Base-by-base conservation (phyloP, 805 yeast genomes). In the Candida multigemmis region DNA sequence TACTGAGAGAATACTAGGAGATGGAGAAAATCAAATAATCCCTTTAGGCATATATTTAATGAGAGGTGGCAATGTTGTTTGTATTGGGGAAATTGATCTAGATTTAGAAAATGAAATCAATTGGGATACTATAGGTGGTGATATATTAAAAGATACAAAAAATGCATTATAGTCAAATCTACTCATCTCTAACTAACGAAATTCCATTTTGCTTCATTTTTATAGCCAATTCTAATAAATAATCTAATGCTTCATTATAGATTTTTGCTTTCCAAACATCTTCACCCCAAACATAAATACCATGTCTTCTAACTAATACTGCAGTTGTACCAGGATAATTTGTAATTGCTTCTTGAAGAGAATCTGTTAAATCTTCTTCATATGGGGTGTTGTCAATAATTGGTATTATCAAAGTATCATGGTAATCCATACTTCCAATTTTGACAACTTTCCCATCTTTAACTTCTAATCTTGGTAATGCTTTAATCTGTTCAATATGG, bases 221-320 rank as follows among this genome's bases (percentile, higher is more conserved):
- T 19, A 87, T 70, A 1, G 91, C 94, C 38, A 87, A 53, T 36
- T 83, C 95, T 42, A 89, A 60, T 35, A 89, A 56, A 48, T 87
- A 89, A 45, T 89, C 96, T 33, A 89, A 74, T 11, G 96, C 94
- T 53, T 89, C 97, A 48, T 86, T 86, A 50, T 81, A 80, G 9
- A 89, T 71, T 54, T 89, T 89, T 25, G 96, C 96, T 54, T 87
- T 85, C 82, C 93, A 81, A 8, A 84, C 82, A 14, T 69, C 74
- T 41, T 79, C 84, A 14, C 96, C 96, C 96, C 96, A 89, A n/a
- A 86, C 95, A 48, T 78, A 89, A 23, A 89, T 77, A 1, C 97
- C 97, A 46, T 89, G 97, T 44, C 96, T 67, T 52, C 94, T 71
- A 5, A 89, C 96, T 28, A 89, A 60, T 1, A 89, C 85, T 0